Percentiles rank a stretch among this genome's conserved stretches.
Evolutionary conservation across 345 rosid species (phyloP).

Genomic region (Lenwebbia sp.): DNA sequence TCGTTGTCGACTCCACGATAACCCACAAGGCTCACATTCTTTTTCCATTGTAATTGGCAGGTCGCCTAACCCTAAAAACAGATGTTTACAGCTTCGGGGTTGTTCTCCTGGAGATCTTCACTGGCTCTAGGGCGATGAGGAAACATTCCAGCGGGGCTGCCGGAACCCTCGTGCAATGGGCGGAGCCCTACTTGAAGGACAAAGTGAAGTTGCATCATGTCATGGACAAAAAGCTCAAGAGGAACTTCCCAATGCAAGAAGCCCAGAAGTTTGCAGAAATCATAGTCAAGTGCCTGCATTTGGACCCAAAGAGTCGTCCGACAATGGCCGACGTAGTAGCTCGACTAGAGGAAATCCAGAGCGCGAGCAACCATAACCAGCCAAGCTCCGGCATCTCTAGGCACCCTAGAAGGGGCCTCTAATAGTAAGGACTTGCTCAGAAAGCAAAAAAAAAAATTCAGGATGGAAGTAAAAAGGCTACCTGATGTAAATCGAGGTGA

Average conservation of each 20-base stretch:
- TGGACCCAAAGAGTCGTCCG: conserved; percentile 9
- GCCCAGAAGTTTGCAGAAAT: conserved; percentile 13
- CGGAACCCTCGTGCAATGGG: conserved; percentile 7
- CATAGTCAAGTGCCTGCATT: conserved; percentile 10
- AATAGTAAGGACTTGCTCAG: background rate
- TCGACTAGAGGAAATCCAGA: conserved; percentile 9
- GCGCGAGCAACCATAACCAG: background rate
- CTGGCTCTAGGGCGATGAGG: conserved; percentile 12
- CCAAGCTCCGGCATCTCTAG: background rate
- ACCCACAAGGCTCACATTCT: background rate
- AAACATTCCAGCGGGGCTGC: background rate
- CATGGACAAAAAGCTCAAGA: conserved; percentile 17
- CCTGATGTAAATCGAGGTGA: background rate
- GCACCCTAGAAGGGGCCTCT: background rate
- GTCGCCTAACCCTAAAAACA: conserved; percentile 10
- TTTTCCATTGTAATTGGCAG: background rate
- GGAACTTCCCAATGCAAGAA: conserved; percentile 11
- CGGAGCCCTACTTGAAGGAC: conserved; percentile 10
- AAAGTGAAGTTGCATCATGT: conserved; percentile 1
- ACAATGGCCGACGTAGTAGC: conserved; percentile 13
- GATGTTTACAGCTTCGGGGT: conserved; percentile 28
- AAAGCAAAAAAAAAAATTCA: background rate
- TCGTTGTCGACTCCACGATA: background rate
- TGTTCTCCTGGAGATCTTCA: conserved; percentile 21
- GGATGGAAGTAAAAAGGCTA: background rate